These are phyloP conservation scores for Arthroderma sp. DNA, from an alignment of 2,329 filamentous ascomycete species.

Conservation along the genomic window DNA sequence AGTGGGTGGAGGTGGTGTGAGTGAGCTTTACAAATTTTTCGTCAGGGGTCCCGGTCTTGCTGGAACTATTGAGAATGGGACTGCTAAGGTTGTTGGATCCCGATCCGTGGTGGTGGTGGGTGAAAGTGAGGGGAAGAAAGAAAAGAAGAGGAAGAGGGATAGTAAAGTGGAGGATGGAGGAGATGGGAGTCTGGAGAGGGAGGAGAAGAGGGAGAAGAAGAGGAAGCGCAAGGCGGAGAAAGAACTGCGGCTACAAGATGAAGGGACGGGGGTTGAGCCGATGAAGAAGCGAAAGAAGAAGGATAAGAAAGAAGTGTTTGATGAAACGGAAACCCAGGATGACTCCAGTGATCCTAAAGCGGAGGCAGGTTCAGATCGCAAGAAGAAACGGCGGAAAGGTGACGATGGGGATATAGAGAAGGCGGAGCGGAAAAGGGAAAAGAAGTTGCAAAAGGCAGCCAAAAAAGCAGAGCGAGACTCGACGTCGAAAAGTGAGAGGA, in stretches of 20 bases:
- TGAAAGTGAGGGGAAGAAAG: slow-evolving; percentile 9
- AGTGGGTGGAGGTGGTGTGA: slow-evolving; percentile 30
- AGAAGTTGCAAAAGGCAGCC: slow-evolving; percentile 17
- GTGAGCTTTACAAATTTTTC: slow-evolving; percentile 65
- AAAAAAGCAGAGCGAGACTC: slow-evolving; percentile 12
- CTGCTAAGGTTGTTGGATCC: slow-evolving; percentile 6
- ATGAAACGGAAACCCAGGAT: too few relatives aligned
- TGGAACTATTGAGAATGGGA: slow-evolving; percentile 44
- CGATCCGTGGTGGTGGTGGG: slow-evolving; percentile 8
- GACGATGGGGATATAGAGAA: too few relatives aligned
- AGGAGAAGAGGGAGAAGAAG: slow-evolving; percentile 6
- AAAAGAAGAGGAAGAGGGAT: slow-evolving; percentile 26
- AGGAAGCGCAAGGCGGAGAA: slow-evolving; percentile 4
- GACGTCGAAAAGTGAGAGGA: not conserved
- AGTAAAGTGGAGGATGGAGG: slow-evolving; percentile 4
- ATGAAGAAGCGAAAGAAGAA: slow-evolving; percentile 6
- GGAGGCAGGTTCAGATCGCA: too few relatives aligned
- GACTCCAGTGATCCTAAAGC: too few relatives aligned
- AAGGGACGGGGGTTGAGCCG: slow-evolving; percentile 11
- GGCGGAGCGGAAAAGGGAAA: slow-evolving; percentile 4
- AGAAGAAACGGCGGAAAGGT: too few relatives aligned
- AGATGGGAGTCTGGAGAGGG: slow-evolving; percentile 12
- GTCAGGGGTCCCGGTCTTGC: slow-evolving; percentile 65
- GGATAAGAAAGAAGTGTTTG: slow-evolving; percentile 5
- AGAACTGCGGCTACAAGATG: slow-evolving; percentile 1